Evolutionary conservation across 306 rosid genomes (phyloP), one percentile per base, ranked within the genome.

Genomic region (Hippophae rhamnoides): DNA sequence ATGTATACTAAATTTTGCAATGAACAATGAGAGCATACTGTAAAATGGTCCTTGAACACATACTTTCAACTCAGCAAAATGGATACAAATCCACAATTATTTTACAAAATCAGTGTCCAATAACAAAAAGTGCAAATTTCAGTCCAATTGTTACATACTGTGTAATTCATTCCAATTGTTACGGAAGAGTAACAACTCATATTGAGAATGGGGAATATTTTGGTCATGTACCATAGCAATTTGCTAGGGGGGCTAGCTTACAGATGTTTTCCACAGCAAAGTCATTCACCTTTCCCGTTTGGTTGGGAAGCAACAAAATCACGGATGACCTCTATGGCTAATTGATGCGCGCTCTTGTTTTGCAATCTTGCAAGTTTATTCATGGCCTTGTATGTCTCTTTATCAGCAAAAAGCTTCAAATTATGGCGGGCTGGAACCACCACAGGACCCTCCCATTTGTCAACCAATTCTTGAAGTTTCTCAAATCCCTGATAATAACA

Each of bases 321-420:
- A 79, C 99, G 90, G 62, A 92, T 60, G 57, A 92, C 82, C 69
- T 88, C 99, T 71, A 88, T 87, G 68, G 99, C 96, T 52, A 92
- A 68, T 67, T 83, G 95, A 79, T 92, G 96, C 14, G 99, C 96
- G 64, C 51, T 92, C 86, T 92, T 92, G 72, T 80, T 79, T 76
- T 92, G 90, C 77, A 78, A 71, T 74, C 68, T 87, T 54, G 96
- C 96, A 18, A 85, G 80, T 54, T 72, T 78, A 47, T 88, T 85
- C 67, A 92, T 53, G 3, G 95, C 95, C 67, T 83, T 88, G 11
- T 81, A 92, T 2, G 96, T 92, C 73, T 82, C 94, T 77, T 75
- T 92, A 66, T 92, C 95, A 0, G 95, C 78, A 71, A 92, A 92
- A 63, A 92, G 95, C 83, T 65, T 80, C 62, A 92, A 74, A 79